phyloP scores from a whole-genome alignment of 306 rosid species.

The cucumber (Cucumis sativus) region Cucumber_9930_V3 NC_026657.2:32033501-32034000 shows the following conservation, averaged over 20 bases:
- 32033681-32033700: background rate
- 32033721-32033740: background rate
- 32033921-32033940: background rate
- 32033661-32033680: background rate
- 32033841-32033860: background rate
- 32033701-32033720: background rate
- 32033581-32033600: no score
- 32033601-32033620: no score
- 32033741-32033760: background rate
- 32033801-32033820: background rate
- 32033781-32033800: background rate
- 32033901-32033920: background rate
- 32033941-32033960: background rate
- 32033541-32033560: no score
- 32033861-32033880: no score
- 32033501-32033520: no score
- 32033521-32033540: no score
- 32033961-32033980: background rate
- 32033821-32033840: background rate
- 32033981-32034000: background rate
- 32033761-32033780: background rate
- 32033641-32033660: no score
- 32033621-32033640: no score
- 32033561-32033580: no score
- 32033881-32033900: background rate